phyloP scores from a whole-genome alignment of 306 rosid genomes.

The Quillaja saponaria region DNA sequence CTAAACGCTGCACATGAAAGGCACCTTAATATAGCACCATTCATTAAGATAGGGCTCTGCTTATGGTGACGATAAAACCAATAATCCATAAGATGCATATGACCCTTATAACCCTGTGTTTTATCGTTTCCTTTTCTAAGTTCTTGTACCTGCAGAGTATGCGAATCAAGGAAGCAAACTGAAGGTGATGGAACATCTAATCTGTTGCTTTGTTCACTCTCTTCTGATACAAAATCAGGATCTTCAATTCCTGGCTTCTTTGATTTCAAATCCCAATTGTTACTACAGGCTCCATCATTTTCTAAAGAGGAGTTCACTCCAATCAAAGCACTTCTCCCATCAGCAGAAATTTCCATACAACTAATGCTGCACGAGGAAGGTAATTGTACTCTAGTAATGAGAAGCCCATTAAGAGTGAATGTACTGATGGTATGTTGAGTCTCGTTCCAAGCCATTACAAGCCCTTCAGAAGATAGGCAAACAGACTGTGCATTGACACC shows the following conservation, averaged over 20 bases:
- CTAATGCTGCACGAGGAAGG: conserved; percentile 59
- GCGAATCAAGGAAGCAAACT: conserved; percentile 85
- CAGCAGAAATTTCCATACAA: conserved; percentile 88
- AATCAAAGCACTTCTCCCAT: conserved; percentile 81
- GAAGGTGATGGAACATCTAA: conserved; percentile 73
- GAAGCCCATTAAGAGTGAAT: conserved; percentile 77
- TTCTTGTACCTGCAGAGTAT: conserved; percentile 72
- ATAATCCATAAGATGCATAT: too few species aligned
- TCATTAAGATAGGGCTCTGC: conserved; percentile 3
- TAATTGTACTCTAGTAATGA: conserved; percentile 60
- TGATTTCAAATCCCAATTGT: conserved; percentile 50
- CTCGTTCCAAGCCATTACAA: conserved; percentile 80
- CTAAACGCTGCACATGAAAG: too few species aligned
- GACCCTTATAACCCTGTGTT: too few species aligned
- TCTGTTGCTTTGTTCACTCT: conserved; percentile 44
- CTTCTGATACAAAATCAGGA: conserved; percentile 42
- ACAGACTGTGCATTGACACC: conserved; percentile 80
- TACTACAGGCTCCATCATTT: conserved; percentile 34
- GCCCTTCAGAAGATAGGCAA: conserved; percentile 84
- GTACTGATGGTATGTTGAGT: conserved; percentile 65
- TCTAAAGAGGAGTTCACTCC: conserved; percentile 58
- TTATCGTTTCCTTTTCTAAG: too few species aligned
- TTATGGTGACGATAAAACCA: not conserved
- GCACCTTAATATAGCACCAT: conserved; percentile 5
- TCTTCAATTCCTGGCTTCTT: conserved; percentile 41